phyloP scores from a whole-genome alignment of 805 yeast genomes.

The Candida cerambycidarum region DNA sequence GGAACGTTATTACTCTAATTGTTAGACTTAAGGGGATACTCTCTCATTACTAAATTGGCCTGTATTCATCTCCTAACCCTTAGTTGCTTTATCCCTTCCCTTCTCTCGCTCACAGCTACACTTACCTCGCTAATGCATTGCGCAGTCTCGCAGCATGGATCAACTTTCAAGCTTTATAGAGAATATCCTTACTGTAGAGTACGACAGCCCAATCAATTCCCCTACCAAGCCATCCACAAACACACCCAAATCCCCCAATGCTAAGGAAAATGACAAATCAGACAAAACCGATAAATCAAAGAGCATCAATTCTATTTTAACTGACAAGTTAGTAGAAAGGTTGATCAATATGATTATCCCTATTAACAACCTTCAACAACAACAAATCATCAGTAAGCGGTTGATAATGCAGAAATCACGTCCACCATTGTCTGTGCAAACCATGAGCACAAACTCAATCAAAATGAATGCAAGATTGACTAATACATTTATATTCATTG shows the following conservation, averaged over 20 bases:
- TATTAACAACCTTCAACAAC: constrained; percentile 44
- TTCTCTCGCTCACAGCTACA: no score
- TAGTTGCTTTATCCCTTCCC: no score
- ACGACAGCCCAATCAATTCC: constrained; percentile 6
- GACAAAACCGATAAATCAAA: constrained; percentile 2
- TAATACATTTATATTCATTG: constrained; percentile 59
- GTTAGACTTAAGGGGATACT: no score
- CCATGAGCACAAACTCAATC: constrained; percentile 68
- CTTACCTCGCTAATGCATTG: no score
- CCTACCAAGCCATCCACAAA: background rate
- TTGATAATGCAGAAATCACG: constrained; percentile 59
- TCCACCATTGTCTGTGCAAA: constrained; percentile 67
- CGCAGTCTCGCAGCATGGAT: constrained; percentile 34
- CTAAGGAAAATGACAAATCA: background rate
- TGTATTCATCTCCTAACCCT: no score
- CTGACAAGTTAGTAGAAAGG: constrained; percentile 73
- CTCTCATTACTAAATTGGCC: no score
- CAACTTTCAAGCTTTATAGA: constrained; percentile 39
- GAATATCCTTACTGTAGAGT: constrained; percentile 32
- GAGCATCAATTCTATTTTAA: constrained; percentile 26
- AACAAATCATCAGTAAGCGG: constrained; percentile 50
- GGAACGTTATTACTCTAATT: no score
- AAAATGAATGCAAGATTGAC: constrained; percentile 62
- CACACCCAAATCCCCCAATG: constrained; percentile 3
- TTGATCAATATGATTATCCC: constrained; percentile 73